Evolutionary conservation across 2,329 filamentous ascomycete species (phyloP).

Genomic region (Colletotrichum abscissum): DNA sequence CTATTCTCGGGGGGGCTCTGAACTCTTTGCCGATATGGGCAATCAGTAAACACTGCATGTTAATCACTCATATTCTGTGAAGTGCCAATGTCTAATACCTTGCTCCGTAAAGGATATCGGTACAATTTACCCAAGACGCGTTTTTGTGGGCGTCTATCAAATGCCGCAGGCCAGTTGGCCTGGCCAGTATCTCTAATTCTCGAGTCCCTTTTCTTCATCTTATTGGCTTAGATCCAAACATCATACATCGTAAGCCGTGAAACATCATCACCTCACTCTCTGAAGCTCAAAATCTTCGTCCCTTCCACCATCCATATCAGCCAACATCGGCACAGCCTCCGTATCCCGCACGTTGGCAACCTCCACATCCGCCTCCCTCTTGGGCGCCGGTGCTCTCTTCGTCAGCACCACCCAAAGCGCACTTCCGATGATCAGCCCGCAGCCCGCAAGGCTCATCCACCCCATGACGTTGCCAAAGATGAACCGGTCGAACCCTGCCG

Average conservation of each 20-base stretch:
- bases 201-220: neutral
- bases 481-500: slow-evolving; percentile 62
- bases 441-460: slow-evolving; percentile 60
- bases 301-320: slow-evolving; percentile 42
- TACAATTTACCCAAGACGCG: neutral
- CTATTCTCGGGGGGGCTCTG: neutral
- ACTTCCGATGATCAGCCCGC: slow-evolving; percentile 63
- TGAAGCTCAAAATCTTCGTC: slow-evolving; percentile 37
- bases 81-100: neutral
- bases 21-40: too few relatives aligned
- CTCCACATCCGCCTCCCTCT: slow-evolving; percentile 44
- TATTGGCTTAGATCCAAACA: neutral
- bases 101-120: neutral
- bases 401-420: slow-evolving; percentile 62
- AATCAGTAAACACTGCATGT: neutral
- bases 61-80: neutral
- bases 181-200: neutral
- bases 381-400: slow-evolving; percentile 49
- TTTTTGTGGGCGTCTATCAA: neutral
- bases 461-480: slow-evolving; percentile 65
- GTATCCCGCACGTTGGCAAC: slow-evolving; percentile 41
- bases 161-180: neutral
- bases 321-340: slow-evolving; percentile 55
- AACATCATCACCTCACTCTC: slow-evolving; percentile 5
- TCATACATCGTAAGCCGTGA: neutral